Base-by-base conservation (phyloP, 441 rosid genomes). In the Populus trichocarpa region DNA sequence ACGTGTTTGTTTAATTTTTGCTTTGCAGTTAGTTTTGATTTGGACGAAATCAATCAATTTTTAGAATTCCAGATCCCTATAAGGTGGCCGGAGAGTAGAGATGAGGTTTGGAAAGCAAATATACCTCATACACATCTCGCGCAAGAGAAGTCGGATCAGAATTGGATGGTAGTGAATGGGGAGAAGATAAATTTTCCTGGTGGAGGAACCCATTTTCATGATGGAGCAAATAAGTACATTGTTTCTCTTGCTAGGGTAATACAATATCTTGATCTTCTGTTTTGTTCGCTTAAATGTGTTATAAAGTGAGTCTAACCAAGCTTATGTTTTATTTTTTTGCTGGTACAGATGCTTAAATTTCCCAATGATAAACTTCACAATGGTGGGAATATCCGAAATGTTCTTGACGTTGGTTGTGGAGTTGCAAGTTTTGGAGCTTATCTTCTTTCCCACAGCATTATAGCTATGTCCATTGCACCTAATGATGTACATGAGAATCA, bases 401-500 rank as follows among this genome's bases (percentile, higher is more conserved):
- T 92, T 80, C 98, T 95, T 75, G 99, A 95, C 70, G 97, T 95
- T 83, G 99, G 99, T 35, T 95, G 99, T 33, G 99, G 99, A 26
- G 99, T 95, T 75, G 99, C 99, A 22, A 93, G 99, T 83, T 95
- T 95, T 23, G 98, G 99, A 72, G 98, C 99, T 14, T 92, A 92
- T 82, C 97, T 95, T 81, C 97, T 95, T 81, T 84, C 94, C 70
- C 96, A 87, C 80, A 87, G 87, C 78, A 89, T 93, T 42, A 80
- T 95, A 73, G 92, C 99, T 22, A 91, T 95, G 98, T 95, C 99
- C 36, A 85, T 95, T 77, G 99, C 99, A 8, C 99, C 99, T 50
- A 95, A 95, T 82, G 99, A 95, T 82, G 98, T 93, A 63, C 99
- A 95, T 70, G 92, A 95, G 88, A 95, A 95, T 84, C 99, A 95